Conservation (phyloP, 768 basidiomycete species). For the Clavaria fumosa region DNA sequence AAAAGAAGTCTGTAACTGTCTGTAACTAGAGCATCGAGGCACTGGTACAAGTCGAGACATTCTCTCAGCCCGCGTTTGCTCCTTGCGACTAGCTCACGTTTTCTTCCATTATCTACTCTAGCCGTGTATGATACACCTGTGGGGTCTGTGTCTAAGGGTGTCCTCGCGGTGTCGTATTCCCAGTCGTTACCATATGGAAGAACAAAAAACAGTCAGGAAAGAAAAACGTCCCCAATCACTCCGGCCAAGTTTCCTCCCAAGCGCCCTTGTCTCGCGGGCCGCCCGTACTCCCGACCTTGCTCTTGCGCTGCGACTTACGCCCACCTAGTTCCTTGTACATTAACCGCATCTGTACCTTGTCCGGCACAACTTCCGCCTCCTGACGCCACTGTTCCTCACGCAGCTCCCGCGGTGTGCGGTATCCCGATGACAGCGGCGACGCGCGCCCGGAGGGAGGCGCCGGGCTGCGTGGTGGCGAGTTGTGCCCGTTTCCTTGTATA, state of each 20-base stretch:
- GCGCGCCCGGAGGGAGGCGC: constrained; percentile 29
- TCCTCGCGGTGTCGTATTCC: too few species aligned
- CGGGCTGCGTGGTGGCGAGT: constrained; percentile 20
- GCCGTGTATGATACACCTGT: too few species aligned
- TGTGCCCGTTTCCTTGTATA: constrained; percentile 27
- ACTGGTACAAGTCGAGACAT: too few species aligned
- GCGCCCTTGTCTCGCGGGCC: constrained; percentile 66
- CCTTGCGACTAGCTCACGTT: too few species aligned
- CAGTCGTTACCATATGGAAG: too few species aligned
- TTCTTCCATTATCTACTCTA: too few species aligned
- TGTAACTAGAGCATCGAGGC: too few species aligned
- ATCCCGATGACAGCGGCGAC: constrained; percentile 41
- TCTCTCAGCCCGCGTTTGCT: too few species aligned
- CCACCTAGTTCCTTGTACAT: constrained; percentile 87
- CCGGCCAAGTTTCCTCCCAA: constrained; percentile 36
- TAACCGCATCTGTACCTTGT: constrained; percentile 76
- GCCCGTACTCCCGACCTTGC: constrained; percentile 50
- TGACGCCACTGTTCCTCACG: constrained; percentile 63
- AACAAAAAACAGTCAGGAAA: too few species aligned
- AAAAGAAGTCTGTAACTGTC: too few species aligned
- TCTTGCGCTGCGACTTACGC: constrained; percentile 62
- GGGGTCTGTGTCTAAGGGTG: too few species aligned
- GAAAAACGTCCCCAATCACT: too few species aligned
- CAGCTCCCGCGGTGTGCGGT: constrained; percentile 65
- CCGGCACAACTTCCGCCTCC: constrained; percentile 36